Conservation (phyloP, 371 early-diverging fungal species). For the Mucor velutinosus region DNA sequence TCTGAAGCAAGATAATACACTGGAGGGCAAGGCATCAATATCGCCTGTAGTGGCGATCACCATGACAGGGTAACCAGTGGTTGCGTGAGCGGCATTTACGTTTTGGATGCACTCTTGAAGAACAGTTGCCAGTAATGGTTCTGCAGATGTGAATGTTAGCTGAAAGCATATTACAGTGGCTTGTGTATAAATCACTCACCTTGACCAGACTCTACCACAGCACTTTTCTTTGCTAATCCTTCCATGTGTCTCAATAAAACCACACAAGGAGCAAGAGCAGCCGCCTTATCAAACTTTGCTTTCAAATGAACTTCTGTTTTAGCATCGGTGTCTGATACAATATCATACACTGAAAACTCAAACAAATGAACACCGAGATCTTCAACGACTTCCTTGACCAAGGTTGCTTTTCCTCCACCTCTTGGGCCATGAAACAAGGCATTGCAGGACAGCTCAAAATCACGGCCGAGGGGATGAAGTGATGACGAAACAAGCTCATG, state of each 20-base stretch:
- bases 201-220: constrained; percentile 70
- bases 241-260: constrained; percentile 80
- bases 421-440: constrained; percentile 79
- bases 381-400: constrained; percentile 67
- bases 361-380: constrained; percentile 76
- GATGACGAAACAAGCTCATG: constrained; percentile 67
- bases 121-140: constrained; percentile 70
- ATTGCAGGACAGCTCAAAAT: constrained; percentile 72
- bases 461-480: constrained; percentile 72
- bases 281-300: constrained; percentile 77
- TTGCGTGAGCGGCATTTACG: constrained; percentile 52
- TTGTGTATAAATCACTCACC: constrained; percentile 25
- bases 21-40: constrained; percentile 74
- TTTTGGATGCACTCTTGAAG: constrained; percentile 70
- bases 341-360: constrained; percentile 76
- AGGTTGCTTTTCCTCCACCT: constrained; percentile 83
- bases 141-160: neutral
- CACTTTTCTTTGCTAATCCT: constrained; percentile 73
- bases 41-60: constrained; percentile 80
- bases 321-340: constrained; percentile 78
- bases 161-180: neutral
- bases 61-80: constrained; percentile 72
- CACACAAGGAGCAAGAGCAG: constrained; percentile 80
- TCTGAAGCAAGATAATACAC: constrained; percentile 70
- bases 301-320: constrained; percentile 76